phyloP scores from a whole-genome alignment of 2,329 filamentous ascomycete species.

The Anthostomella pinea region DNA sequence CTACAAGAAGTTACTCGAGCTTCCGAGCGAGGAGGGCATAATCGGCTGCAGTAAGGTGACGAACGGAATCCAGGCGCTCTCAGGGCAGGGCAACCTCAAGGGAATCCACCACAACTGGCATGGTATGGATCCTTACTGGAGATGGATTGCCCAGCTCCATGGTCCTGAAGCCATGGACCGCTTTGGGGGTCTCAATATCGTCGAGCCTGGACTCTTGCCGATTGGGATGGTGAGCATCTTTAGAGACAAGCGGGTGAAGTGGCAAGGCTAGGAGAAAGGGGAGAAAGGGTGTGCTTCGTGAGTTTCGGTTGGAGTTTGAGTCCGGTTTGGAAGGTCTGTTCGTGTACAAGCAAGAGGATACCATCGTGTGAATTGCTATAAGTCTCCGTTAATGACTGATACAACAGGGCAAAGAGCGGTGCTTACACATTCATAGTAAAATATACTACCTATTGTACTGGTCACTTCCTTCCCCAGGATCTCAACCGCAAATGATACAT shows the following conservation, averaged over 20 bases:
- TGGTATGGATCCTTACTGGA: conserved; percentile 42
- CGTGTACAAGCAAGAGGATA: neutral
- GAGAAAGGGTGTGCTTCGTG: neutral
- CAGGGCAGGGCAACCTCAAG: conserved; percentile 3
- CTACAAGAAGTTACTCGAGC: conserved; percentile 36
- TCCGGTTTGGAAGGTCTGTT: too few species aligned
- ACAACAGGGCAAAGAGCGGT: too few species aligned
- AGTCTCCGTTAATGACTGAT: too few species aligned
- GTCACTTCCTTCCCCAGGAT: too few species aligned
- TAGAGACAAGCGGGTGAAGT: conserved; percentile 41
- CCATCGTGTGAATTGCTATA: too few species aligned
- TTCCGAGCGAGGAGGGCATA: conserved; percentile 29
- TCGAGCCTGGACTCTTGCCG: conserved; percentile 43
- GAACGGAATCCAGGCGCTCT: conserved; percentile 21
- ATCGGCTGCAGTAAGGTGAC: conserved; percentile 25
- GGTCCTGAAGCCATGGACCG: conserved; percentile 41
- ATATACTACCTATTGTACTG: too few species aligned
- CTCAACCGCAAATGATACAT: too few species aligned
- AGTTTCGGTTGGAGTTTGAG: neutral
- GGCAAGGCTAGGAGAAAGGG: conserved; percentile 32
- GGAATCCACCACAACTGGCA: conserved; percentile 24
- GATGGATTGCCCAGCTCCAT: conserved; percentile 45
- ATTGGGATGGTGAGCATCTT: conserved; percentile 47
- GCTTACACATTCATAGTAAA: too few species aligned
- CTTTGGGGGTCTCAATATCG: conserved; percentile 45